These are phyloP conservation scores for Epichloe amarillans DNA, from an alignment of 2,329 filamentous ascomycete genomes.

Conservation along the genomic window DNA sequence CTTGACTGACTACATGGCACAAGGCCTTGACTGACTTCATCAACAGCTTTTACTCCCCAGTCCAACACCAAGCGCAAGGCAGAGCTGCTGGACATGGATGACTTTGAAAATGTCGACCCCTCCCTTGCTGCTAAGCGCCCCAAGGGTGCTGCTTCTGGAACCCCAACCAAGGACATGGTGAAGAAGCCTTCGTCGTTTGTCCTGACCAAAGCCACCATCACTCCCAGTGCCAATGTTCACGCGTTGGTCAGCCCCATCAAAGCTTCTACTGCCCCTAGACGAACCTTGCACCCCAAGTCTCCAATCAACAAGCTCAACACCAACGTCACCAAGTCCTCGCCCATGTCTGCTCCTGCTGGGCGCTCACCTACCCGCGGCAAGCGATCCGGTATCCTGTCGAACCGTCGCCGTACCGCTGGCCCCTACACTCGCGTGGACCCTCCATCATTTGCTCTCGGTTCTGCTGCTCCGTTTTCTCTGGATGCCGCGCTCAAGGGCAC, in stretches of 20 bases:
- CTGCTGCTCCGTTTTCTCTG: slow-evolving; percentile 61
- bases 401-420: slow-evolving; percentile 51
- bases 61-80: slow-evolving; percentile 45
- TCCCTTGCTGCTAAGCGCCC: slow-evolving; percentile 42
- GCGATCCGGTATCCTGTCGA: slow-evolving; percentile 53
- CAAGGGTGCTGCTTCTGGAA: slow-evolving; percentile 33
- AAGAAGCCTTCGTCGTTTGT: slow-evolving; percentile 38
- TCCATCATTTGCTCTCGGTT: slow-evolving; percentile 41
- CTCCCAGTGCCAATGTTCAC: slow-evolving; percentile 19
- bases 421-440: slow-evolving; percentile 59
- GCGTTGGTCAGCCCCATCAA: slow-evolving; percentile 20
- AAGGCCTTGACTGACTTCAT: neutral
- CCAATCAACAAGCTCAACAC: slow-evolving; percentile 34
- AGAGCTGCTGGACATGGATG: slow-evolving; percentile 34
- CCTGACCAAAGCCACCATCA: slow-evolving; percentile 27
- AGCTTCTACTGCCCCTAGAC: slow-evolving; percentile 22
- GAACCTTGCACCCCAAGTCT: slow-evolving; percentile 39
- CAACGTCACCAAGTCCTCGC: slow-evolving; percentile 32
- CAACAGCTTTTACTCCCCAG: slow-evolving; percentile 26
- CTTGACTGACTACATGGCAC: neutral
- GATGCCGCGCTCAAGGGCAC: slow-evolving; percentile 72
- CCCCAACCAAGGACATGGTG: slow-evolving; percentile 29
- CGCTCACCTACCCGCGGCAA: slow-evolving; percentile 66
- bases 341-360: slow-evolving; percentile 57
- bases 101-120: slow-evolving; percentile 51